Evolutionary conservation across 1,284 basidiomycete species (phyloP), one percentile per base, ranked within the genome.

Genomic region (Meripilus lineatus): DNA sequence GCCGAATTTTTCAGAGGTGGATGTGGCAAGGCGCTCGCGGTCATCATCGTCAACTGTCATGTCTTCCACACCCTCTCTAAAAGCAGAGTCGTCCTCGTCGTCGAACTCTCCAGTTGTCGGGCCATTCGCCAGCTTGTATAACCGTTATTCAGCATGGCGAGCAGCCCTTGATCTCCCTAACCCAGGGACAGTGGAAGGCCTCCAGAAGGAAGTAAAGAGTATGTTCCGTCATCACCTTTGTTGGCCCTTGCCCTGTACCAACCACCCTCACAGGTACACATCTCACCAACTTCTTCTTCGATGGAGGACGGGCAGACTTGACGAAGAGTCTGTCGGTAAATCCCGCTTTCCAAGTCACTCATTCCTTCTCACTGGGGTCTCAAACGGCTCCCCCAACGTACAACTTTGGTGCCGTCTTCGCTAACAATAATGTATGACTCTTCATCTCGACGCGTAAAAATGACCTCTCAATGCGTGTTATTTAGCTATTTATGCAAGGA

Each of bases 271-370:
- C 40, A 40, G 17, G 38, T 50, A 95, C 93, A 15, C 92, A 93
- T 63, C 70, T 97, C 50, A 88, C 84, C 50, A 97, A 97, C 75
- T 95, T 88, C 69, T 83, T 94, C 63, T 99, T 98, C 66, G 96
- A 99, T 72, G 96, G 96, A 52, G 95, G 79, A 33, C 79, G 94
- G 57, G 96, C 96, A 40, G 96, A 99, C 71, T 74, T 99, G 56
- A 89, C 92, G 48, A 99, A 99, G 73, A 87, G 81, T 54, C 74
- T 99, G 55, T 96, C 92, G 45, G 79, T 89, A 64, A 93, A 84
- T 67, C 96, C 96, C 24, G 84, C 91, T 45, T 99, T 99, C 81
- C 94, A 98, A 74, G 89, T 98, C 59, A 94, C 93, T 48, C 96
- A 99, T 67, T 91, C 93, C 32, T 98, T 99, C 70, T 76, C 85